A percentile compares a stretch with the other conserved stretches of the same genome.
These are phyloP conservation scores for Suillus weaverae DNA, from an alignment of 768 basidiomycete species.

Conservation along the genomic window DNA sequence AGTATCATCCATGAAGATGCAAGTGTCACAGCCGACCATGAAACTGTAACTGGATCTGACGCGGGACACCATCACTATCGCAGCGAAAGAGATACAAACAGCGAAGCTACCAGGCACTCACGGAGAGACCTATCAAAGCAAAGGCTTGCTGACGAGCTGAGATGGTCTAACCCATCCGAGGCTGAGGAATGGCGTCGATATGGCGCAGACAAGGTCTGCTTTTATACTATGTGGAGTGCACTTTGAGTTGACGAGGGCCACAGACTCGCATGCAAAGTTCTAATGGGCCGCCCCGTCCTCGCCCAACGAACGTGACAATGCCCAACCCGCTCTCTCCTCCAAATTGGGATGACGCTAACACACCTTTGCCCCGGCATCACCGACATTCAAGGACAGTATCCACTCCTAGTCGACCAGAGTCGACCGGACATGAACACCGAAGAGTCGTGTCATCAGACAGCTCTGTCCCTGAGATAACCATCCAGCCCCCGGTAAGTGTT, in stretches of 20 bases:
- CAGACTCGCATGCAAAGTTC: conserved; percentile 22
- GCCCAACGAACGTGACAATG: conserved; percentile 21
- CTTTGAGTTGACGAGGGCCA: neutral
- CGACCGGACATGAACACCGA: conserved; percentile 13
- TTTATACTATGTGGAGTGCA: neutral
- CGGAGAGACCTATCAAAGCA: conserved; percentile 27
- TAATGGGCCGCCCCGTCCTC: conserved; percentile 15
- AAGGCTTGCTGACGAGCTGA: conserved; percentile 33
- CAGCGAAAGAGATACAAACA: conserved; percentile 14
- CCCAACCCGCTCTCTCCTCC: conserved; percentile 31
- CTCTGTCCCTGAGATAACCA: conserved; percentile 33
- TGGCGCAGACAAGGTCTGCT: conserved; percentile 20
- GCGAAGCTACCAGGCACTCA: conserved; percentile 15
- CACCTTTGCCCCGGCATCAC: conserved; percentile 25
- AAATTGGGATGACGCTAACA: conserved; percentile 12
- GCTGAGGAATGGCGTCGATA: conserved; percentile 33
- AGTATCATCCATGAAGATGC: conserved; percentile 35
- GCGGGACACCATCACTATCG: conserved; percentile 11
- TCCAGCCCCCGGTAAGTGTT: conserved; percentile 32
- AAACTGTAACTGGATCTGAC: conserved; percentile 22
- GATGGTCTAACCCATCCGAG: conserved; percentile 34
- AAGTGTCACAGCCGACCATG: conserved; percentile 25
- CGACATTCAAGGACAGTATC: conserved; percentile 21
- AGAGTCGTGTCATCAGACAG: conserved; percentile 32
- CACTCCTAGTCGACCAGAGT: conserved; percentile 14